A percentile compares a stretch with the other conserved stretches of the same genome.
phyloP scores from a whole-genome alignment of 768 basidiomycete species.

The Mrakia gelida region DNA sequence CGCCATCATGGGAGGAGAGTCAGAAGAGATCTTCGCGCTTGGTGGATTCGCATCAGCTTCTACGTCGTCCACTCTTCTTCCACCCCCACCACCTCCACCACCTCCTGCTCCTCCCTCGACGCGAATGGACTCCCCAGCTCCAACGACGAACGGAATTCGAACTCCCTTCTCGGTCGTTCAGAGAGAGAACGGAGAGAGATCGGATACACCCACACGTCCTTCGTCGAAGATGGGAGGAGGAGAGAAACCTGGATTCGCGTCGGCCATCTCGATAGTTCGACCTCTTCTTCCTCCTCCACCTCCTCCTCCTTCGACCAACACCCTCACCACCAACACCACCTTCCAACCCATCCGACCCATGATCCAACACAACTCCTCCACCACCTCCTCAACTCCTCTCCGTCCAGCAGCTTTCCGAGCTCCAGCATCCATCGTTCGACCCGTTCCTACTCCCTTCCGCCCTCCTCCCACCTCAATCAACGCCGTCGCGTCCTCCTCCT shows the following conservation, averaged over 20 bases:
- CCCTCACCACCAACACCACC: too few species aligned
- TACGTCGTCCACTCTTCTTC: background rate
- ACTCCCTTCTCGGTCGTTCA: background rate
- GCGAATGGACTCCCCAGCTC: background rate
- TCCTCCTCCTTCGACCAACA: background rate
- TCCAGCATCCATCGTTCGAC: background rate
- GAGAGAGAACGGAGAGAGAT: background rate
- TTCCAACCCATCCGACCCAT: background rate
- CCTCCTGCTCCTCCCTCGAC: background rate
- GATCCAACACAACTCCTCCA: background rate
- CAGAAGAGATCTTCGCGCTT: background rate
- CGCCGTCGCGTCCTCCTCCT: background rate
- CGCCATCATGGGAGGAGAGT: background rate
- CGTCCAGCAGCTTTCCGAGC: conserved; percentile 10
- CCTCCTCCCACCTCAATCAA: background rate
- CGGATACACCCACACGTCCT: background rate
- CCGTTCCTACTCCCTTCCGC: background rate
- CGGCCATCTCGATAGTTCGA: background rate
- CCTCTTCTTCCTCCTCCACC: background rate
- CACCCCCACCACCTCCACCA: background rate
- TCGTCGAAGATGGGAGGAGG: background rate
- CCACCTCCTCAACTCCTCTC: background rate
- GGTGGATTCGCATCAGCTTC: background rate
- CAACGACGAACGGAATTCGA: background rate
- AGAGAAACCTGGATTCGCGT: background rate